Conservation (phyloP, 495 filamentous ascomycete species). For the Hypoxylon fragiforme region DNA sequence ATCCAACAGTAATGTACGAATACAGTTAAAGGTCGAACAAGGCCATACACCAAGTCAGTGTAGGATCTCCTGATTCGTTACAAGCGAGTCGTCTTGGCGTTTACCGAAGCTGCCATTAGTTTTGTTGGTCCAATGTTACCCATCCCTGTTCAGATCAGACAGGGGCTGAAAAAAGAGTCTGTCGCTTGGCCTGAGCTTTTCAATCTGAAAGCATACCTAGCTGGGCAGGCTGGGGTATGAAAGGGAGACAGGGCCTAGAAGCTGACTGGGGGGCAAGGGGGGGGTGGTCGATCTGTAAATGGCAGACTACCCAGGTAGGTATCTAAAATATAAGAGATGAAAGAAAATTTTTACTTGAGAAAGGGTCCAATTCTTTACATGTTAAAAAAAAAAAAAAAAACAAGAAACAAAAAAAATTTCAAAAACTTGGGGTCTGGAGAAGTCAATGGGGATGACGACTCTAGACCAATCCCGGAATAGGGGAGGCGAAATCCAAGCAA, state of each 20-base stretch:
- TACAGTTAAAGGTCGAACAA: neutral
- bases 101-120: slow-evolving; percentile 26
- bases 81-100: slow-evolving; percentile 17
- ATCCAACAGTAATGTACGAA: slow-evolving; percentile 8
- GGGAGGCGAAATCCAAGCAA: slow-evolving; percentile 3
- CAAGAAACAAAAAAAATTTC: slow-evolving; percentile 9
- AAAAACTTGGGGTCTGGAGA: slow-evolving; percentile 27
- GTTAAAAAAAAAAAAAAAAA: slow-evolving; percentile 1
- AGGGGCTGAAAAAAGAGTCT: neutral
- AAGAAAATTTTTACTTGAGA: slow-evolving; percentile 16
- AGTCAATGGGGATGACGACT: slow-evolving; percentile 17
- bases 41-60: slow-evolving; percentile 3
- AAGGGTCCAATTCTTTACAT: too few species aligned
- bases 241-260: slow-evolving; percentile 9
- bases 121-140: slow-evolving; percentile 10
- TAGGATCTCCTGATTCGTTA: slow-evolving; percentile 24
- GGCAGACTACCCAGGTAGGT: neutral
- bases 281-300: too few species aligned
- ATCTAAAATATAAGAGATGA: neutral
- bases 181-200: slow-evolving; percentile 19
- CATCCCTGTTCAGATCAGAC: slow-evolving; percentile 10
- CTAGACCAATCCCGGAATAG: slow-evolving; percentile 3
- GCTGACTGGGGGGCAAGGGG: slow-evolving; percentile 8
- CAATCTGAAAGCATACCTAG: slow-evolving; percentile 10
- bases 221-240: slow-evolving; percentile 8